Percentiles rank a stretch among this genome's conserved stretches.
phyloP scores from a whole-genome alignment of 2,329 filamentous ascomycete genomes.

The Endoconidiophora laricicola region DNA sequence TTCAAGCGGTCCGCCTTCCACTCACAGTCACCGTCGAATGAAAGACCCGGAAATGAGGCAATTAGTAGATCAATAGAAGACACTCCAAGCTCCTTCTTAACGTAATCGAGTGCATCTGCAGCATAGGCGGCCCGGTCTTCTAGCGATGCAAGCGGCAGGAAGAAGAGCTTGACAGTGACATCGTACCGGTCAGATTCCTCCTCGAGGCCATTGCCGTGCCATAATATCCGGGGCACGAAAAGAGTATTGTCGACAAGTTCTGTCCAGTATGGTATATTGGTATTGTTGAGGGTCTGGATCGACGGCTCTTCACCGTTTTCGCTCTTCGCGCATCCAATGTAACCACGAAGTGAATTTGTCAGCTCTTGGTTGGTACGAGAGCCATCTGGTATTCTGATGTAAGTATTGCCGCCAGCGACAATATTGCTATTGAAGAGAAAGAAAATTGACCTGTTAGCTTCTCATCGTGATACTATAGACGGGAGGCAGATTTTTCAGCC shows the following conservation, averaged over 20 bases:
- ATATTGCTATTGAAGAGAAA: slow-evolving; percentile 40
- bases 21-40: slow-evolving; percentile 84
- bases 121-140: slow-evolving; percentile 53
- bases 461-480: too few species aligned
- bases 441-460: slow-evolving; percentile 13
- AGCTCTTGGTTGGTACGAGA: slow-evolving; percentile 88
- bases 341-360: slow-evolving; percentile 70
- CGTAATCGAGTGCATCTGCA: slow-evolving; percentile 60
- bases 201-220: slow-evolving; percentile 50
- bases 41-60: slow-evolving; percentile 80
- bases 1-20: slow-evolving; percentile 52
- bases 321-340: slow-evolving; percentile 59
- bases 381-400: slow-evolving; percentile 61
- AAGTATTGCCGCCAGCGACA: slow-evolving; percentile 66
- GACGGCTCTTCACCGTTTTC: slow-evolving; percentile 21
- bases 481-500: not conserved
- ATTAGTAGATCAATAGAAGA: slow-evolving; percentile 72
- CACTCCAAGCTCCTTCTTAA: slow-evolving; percentile 63
- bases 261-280: slow-evolving; percentile 45
- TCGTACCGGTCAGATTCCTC: slow-evolving; percentile 81
- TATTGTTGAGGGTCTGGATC: slow-evolving; percentile 18
- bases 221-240: slow-evolving; percentile 66
- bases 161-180: slow-evolving; percentile 91
- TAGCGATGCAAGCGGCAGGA: slow-evolving; percentile 54
- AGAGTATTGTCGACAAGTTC: slow-evolving; percentile 38